Conservation (phyloP, 2,329 filamentous ascomycete species). For the Alternaria sp. region DNA sequence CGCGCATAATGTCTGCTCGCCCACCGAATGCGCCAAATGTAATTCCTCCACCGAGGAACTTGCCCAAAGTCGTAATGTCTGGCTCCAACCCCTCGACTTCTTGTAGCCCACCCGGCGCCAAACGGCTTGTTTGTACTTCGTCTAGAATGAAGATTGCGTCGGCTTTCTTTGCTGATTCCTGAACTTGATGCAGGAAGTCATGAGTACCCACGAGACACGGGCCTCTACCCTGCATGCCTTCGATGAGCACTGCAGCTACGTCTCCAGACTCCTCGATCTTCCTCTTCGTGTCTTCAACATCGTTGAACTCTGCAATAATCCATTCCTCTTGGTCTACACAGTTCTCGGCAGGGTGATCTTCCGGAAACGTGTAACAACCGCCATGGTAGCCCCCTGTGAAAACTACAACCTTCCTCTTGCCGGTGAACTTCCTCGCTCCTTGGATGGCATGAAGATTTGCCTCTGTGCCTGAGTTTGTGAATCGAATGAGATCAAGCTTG, state of each 20-base stretch:
- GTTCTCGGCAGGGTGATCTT: constrained; percentile 51
- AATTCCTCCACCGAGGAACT: constrained; percentile 73
- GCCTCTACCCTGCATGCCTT: constrained; percentile 71
- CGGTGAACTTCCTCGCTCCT: constrained; percentile 59
- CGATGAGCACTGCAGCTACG: constrained; percentile 71
- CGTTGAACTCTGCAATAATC: constrained; percentile 70
- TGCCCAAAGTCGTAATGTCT: constrained; percentile 68
- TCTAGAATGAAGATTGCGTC: constrained; percentile 72
- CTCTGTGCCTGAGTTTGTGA: constrained; percentile 44
- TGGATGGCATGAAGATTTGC: constrained; percentile 39
- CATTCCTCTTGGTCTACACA: constrained; percentile 65
- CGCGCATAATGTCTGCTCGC: constrained; percentile 64
- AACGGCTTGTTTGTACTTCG: constrained; percentile 59
- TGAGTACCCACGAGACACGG: constrained; percentile 63
- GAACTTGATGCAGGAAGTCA: constrained; percentile 64
- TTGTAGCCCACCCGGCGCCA: constrained; percentile 33
- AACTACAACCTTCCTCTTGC: constrained; percentile 53
- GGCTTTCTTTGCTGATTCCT: constrained; percentile 57
- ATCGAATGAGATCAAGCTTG: constrained; percentile 34
- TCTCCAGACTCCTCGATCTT: constrained; percentile 55
- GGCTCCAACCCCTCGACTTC: constrained; percentile 30
- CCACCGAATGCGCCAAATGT: constrained; percentile 75
- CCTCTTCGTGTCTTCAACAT: constrained; percentile 57
- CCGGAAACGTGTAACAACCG: constrained; percentile 61
- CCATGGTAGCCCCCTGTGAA: constrained; percentile 65